phyloP scores from a whole-genome alignment of 371 early-diverging fungal genomes.

The Basidiobolus meristosporus region DNA sequence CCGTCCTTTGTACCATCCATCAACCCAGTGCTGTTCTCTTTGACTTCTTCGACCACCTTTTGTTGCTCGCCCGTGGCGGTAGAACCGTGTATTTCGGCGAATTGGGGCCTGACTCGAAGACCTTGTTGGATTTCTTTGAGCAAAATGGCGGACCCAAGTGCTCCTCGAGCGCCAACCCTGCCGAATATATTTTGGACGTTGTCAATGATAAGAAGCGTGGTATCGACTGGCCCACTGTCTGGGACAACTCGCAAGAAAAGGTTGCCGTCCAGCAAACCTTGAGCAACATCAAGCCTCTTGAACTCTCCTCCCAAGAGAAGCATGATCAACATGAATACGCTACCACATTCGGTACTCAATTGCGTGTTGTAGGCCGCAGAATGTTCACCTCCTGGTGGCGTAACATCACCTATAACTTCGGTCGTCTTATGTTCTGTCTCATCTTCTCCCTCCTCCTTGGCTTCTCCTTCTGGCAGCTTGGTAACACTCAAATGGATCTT shows the following conservation, averaged over 20 bases:
- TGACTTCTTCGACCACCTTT: constrained; percentile 58
- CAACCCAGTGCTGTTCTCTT: constrained; percentile 69
- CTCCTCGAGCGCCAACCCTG: constrained; percentile 35
- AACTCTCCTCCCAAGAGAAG: background rate
- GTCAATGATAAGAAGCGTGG: constrained; percentile 20
- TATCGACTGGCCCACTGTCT: constrained; percentile 31
- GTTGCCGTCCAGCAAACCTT: constrained; percentile 10
- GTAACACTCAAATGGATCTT: constrained; percentile 29
- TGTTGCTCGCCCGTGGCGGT: constrained; percentile 63
- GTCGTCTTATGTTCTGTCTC: constrained; percentile 18
- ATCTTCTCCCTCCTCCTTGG: constrained; percentile 21
- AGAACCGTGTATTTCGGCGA: constrained; percentile 63
- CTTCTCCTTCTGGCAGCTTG: constrained; percentile 20
- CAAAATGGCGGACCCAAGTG: constrained; percentile 32
- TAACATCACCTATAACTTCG: constrained; percentile 42
- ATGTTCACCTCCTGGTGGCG: constrained; percentile 14
- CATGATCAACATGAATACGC: constrained; percentile 36
- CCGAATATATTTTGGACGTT: constrained; percentile 47
- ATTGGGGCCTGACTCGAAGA: constrained; percentile 27
- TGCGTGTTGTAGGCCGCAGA: background rate
- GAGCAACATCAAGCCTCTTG: background rate
- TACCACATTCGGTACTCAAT: constrained; percentile 30
- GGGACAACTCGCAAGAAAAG: constrained; percentile 16
- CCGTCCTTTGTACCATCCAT: constrained; percentile 64
- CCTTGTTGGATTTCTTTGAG: constrained; percentile 38